Evolutionary conservation across 78 protist species (phyloP).

Genomic region (Dictyostelium brefeldianum): DNA sequence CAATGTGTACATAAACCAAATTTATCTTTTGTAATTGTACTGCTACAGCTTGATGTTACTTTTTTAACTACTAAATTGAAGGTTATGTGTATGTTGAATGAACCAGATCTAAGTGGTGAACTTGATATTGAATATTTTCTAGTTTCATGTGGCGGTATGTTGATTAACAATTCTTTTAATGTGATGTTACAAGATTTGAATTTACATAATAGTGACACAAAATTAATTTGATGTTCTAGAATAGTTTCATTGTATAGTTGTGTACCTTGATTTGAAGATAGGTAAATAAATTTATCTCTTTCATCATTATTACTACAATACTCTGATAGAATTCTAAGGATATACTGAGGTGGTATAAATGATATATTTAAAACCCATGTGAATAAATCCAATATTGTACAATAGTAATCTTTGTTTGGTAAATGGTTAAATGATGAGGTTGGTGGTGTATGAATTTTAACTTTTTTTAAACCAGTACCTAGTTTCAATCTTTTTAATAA

Average conservation of each 20-base stretch:
- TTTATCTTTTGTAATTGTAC: neutral
- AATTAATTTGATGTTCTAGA: constrained; percentile 28
- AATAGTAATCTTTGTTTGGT: neutral
- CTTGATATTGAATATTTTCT: constrained; percentile 67
- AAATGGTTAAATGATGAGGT: neutral
- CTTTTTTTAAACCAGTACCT: constrained; percentile 1
- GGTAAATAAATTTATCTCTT: constrained; percentile 22
- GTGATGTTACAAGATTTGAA: constrained; percentile 32
- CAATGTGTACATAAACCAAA: constrained; percentile 68
- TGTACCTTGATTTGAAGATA: constrained; percentile 25
- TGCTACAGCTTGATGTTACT: neutral
- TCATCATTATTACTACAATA: constrained; percentile 27
- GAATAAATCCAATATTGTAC: constrained; percentile 8
- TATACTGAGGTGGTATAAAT: constrained; percentile 58
- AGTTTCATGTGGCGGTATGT: constrained; percentile 39
- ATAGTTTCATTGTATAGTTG: constrained; percentile 40
- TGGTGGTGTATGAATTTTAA: neutral
- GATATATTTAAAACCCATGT: constrained; percentile 44
- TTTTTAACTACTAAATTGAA: constrained; percentile 6
- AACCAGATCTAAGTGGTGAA: constrained; percentile 12
- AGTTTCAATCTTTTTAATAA: constrained; percentile 24
- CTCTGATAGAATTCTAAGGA: constrained; percentile 26
- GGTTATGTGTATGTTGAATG: constrained; percentile 39
- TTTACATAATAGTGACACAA: constrained; percentile 2
- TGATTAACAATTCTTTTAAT: constrained; percentile 10